Base-by-base conservation (phyloP, 345 rosid species). In the Aquilaria yunnanensis region DNA sequence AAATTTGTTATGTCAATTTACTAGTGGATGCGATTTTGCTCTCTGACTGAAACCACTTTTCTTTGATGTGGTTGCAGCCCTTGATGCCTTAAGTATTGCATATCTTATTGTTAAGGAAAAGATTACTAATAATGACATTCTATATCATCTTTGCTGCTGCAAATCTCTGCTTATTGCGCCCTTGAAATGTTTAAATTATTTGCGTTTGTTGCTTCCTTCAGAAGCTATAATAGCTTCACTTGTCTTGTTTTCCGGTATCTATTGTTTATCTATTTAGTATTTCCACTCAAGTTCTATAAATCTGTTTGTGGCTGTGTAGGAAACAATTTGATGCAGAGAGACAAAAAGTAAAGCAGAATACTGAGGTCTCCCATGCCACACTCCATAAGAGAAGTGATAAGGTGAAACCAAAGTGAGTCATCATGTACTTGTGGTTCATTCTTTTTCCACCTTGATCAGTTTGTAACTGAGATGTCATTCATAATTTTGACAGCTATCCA, bases 321-420 rank as follows among this genome's bases (percentile, higher is more conserved):
- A 75, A 69, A 61, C 79, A 78, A 31, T 83, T 80, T 71, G 88
- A 80, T 66, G 61, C 57, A 32, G 73, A 76, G 72, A 83, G 81
- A 78, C 75, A 51, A 11, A 32, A 56, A 45, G n/a, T 67, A 65
- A 60, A 51, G 48, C 57, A 65, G 60, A 65, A 74, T 41, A 32
- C 59, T 7, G 73, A 65, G 65, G 69, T 45, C 46, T 55, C 64
- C 56, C 64, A 32, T 33, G 23, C 23, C 23, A 16, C 23, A 0
- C 23, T 0, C 23, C 23, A 16, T 16, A 16, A 16, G 23, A 16
- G 23, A 9, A 59, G 54, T 47, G 9, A 57, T 10, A 65, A 51
- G 0, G 52, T 29, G 51, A 60, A 30, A 60, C 14, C 63, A 46
- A 47, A n/a, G 54, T 60, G 23, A 46, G 45, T 14, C 37, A 52